Conservation (phyloP, 257 asterid genomes). For the Euphrasia confusa region DNA sequence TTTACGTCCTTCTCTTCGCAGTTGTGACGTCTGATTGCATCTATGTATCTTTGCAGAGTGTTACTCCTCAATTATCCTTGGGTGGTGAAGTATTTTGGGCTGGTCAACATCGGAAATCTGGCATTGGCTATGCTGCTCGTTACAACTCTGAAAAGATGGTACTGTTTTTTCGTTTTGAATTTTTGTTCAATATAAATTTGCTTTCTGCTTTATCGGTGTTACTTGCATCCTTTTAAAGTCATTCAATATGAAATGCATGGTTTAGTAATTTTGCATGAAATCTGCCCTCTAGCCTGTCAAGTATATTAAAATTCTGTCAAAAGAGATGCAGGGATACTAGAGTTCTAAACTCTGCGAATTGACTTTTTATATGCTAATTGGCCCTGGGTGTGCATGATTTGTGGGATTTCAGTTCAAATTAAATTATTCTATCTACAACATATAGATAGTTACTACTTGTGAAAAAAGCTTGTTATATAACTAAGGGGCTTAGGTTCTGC, state of each 20-base stretch:
- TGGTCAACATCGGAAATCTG: conserved; percentile 94
- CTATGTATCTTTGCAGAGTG: conserved; percentile 51
- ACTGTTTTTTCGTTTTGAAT: conserved; percentile 1
- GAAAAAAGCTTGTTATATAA: background rate
- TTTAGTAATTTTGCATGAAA: background rate
- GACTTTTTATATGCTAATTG: conserved; percentile 1
- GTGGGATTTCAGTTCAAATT: background rate
- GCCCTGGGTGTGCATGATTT: background rate
- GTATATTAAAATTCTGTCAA: background rate
- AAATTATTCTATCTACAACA: background rate
- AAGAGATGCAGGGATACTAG: conserved; percentile 5
- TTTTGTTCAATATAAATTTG: background rate
- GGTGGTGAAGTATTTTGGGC: conserved; percentile 99
- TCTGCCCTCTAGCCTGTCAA: background rate
- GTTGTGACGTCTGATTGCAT: conserved; percentile 11
- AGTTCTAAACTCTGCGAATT: background rate
- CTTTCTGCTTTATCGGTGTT: background rate
- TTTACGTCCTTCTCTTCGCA: conserved; percentile 3
- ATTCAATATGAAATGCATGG: background rate
- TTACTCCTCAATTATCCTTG: conserved; percentile 69
- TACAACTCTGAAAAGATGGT: conserved; percentile 95
- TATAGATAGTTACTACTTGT: background rate
- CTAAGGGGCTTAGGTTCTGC: background rate
- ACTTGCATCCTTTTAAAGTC: background rate
- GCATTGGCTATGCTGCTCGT: conserved; percentile 91